Percentiles rank a stretch among this genome's conserved stretches.
Conservation (phyloP, 305 asterid species). For the Solanum hybrid region DNA sequence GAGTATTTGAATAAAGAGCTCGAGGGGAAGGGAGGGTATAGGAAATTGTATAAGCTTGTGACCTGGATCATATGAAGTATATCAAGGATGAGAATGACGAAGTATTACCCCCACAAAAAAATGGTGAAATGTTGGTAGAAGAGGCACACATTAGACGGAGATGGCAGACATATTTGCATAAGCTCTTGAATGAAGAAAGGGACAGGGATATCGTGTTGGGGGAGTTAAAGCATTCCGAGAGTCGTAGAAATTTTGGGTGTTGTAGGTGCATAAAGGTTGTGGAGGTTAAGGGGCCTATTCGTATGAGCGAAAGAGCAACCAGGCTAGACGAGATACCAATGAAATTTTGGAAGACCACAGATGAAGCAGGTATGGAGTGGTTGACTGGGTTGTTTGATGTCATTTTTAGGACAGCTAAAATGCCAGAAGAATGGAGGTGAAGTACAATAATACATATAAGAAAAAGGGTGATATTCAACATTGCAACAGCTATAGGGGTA, state of each 20-base stretch:
- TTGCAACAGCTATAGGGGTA: background rate
- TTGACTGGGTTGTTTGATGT: background rate
- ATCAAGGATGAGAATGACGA: background rate
- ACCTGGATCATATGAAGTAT: background rate
- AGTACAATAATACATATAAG: background rate
- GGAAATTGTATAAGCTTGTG: background rate
- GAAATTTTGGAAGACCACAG: background rate
- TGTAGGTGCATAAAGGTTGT: background rate
- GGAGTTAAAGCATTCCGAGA: background rate
- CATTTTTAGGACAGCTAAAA: background rate
- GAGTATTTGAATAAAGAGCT: background rate
- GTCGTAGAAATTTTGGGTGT: background rate
- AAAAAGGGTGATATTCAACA: background rate
- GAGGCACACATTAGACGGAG: background rate
- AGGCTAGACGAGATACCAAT: background rate
- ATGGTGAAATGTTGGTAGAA: background rate
- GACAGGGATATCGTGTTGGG: background rate
- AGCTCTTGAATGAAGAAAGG: background rate
- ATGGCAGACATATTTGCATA: background rate
- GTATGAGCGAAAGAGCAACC: background rate
- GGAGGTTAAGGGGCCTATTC: background rate
- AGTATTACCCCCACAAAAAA: background rate
- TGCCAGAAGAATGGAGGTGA: background rate
- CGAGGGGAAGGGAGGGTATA: background rate
- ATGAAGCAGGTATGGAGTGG: background rate